Conservation (phyloP, 257 asterid genomes). For the Thymus quinquecostatus region DNA sequence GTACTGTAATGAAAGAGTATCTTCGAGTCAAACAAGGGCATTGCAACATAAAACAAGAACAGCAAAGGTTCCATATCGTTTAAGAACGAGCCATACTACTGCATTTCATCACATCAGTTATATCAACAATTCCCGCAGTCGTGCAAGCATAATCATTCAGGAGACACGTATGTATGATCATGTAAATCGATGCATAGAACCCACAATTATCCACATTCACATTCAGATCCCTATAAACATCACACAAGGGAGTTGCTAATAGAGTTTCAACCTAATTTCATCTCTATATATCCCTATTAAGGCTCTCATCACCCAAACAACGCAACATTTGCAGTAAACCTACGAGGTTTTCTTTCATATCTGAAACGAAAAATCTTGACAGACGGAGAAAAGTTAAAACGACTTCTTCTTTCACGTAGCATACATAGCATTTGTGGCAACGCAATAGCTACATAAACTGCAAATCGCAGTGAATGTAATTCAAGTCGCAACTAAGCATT, state of each 20-base stretch:
- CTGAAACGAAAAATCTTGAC: too few species aligned
- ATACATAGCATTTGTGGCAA: too few species aligned
- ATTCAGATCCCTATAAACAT: background rate
- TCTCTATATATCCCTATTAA: too few species aligned
- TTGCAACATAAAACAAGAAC: background rate
- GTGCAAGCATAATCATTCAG: background rate
- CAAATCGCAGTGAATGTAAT: background rate
- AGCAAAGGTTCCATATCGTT: background rate
- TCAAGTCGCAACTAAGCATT: conserved; percentile 9
- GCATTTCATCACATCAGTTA: conserved; percentile 5
- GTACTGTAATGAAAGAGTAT: conserved; percentile 48
- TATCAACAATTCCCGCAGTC: background rate
- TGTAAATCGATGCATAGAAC: background rate
- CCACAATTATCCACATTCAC: background rate
- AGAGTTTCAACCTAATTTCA: too few species aligned
- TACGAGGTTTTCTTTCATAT: too few species aligned
- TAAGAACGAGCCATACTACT: background rate
- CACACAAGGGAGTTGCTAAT: too few species aligned
- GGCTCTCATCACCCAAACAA: too few species aligned
- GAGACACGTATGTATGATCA: background rate
- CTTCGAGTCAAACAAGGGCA: background rate
- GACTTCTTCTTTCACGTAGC: too few species aligned
- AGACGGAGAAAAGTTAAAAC: too few species aligned
- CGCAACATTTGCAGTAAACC: too few species aligned
- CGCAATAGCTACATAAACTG: too few species aligned